Evolutionary conservation across 176 grass and related monocot genomes (phyloP), one percentile per base, ranked within the genome.

Genomic region (Musa schizocarpa): DNA sequence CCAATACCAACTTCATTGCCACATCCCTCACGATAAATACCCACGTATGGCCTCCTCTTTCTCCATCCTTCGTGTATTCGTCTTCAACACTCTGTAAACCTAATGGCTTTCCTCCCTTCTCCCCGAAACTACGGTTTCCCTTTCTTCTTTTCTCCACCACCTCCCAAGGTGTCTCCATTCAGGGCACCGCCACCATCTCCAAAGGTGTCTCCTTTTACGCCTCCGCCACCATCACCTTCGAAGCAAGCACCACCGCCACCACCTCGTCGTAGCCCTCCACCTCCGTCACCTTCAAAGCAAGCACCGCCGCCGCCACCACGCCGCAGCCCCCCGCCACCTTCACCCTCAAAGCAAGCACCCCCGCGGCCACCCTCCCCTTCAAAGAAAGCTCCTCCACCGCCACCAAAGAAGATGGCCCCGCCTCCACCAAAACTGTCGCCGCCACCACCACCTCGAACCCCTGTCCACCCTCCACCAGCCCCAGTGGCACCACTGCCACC

Each of bases 201-300:
- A 50, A 61, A 72, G 0, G 62, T 72, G 0, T 65, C 73, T 24
- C 74, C 81, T 0, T 23, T 12, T 13, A 2, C 2, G 64, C 89
- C 75, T 9, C 73, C 81, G 29, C 81, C 74, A 22, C 22, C 82
- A 65, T 3, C 87, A 25, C 23, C 23, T 12, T 11, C 9, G 9
- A 23, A 24, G 11, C 9, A 83, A 34, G 76, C 87, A 11, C 72
- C 79, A 61, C 79, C 86, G 0, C 83, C 76, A 16, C 82, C 79
- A 20, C 78, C 13, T 3, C 34, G 34, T 43, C 75, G 76, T 66
- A 76, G 1, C 8, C 68, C 82, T 0, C 83, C 83, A 0, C 72
- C 78, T 0, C 73, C 74, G 0, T 72, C 83, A 0, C 67, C 79
- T 66, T 9, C 63, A 24, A 66, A 66, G 54, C 11, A 57, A 57